phyloP scores from a whole-genome alignment of 306 rosid species.

The Potentilla sterilis region DNA sequence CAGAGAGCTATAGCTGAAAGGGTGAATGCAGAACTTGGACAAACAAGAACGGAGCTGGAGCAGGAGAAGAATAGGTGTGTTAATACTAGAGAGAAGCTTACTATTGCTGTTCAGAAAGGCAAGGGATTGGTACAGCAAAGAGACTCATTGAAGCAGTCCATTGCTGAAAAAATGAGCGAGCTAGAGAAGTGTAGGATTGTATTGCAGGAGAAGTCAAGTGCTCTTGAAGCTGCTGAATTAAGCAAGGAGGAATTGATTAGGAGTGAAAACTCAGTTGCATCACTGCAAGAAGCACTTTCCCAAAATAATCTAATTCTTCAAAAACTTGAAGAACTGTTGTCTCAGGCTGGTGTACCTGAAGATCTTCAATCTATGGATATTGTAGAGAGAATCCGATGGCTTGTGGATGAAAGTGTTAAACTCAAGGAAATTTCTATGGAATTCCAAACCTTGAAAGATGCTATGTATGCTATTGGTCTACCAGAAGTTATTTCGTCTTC shows the following conservation, averaged over 20 bases:
- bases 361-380: slow-evolving; percentile 48
- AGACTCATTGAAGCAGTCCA: slow-evolving; percentile 63
- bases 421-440: slow-evolving; percentile 55
- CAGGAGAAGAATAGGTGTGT: slow-evolving; percentile 67
- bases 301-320: slow-evolving; percentile 49
- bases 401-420: slow-evolving; percentile 58
- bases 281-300: slow-evolving; percentile 56
- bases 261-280: slow-evolving; percentile 54
- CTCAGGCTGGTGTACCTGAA: slow-evolving; percentile 43
- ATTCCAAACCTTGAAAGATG: slow-evolving; percentile 54
- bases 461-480: slow-evolving; percentile 46
- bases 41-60: slow-evolving; percentile 65
- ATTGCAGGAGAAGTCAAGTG: slow-evolving; percentile 72
- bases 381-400: slow-evolving; percentile 68
- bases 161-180: slow-evolving; percentile 65
- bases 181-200: slow-evolving; percentile 61
- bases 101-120: slow-evolving; percentile 95
- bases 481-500: slow-evolving; percentile 69
- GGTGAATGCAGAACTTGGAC: slow-evolving; percentile 53
- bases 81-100: slow-evolving; percentile 85
- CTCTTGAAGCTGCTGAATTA: slow-evolving; percentile 70
- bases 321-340: slow-evolving; percentile 60
- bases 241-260: slow-evolving; percentile 53
- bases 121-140: slow-evolving; percentile 95
- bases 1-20: slow-evolving; percentile 45